Evolutionary conservation across 768 basidiomycete species (phyloP), one percentile per base, ranked within the genome.

Genomic region (Xerocomus spinulosus): DNA sequence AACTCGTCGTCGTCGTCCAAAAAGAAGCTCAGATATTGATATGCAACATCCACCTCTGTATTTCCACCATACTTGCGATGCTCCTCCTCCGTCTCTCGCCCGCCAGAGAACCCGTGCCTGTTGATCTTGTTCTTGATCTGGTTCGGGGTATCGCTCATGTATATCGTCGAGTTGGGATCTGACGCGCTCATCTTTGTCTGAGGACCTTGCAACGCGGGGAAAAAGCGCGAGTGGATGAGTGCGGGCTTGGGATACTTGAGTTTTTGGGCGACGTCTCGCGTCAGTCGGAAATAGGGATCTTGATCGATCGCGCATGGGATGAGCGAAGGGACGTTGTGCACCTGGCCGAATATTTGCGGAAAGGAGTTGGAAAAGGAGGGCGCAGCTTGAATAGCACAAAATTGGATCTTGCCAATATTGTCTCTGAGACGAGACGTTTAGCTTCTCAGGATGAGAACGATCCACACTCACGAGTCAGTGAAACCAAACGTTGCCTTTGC

Each of bases 151-250:
- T 99, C 96, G 26, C 77, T 91, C 95, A 99, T 97, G 74, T 79
- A 98, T 56, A 99, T 94, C 54, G 89, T 89, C 54, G 86, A 89
- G 69, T 93, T 95, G 18, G 82, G 74, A 67, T 95, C 87, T 42
- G 90, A 93, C 5, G 96, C 96, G 66, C 93, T 96, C 96, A 99
- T 99, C 73, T 99, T 99, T 29, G 92, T 95, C 68, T 96, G 92
- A 3, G 96, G 89, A 35, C 96, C 96, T 69, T 97, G 95, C 9
- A 99, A 77, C 5, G 96, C 94, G 10, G 96, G 96, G 73, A 99
- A 95, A 77, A 99, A 99, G 62, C 95, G 95, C 39, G 94, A 80
- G 68, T 98, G 93, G 41, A 99, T 72, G 21, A 97, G 79, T 2
- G 87, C 71, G 2, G 96, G 96, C 67, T 99, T 99, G 35, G 86